Base-by-base conservation (phyloP, 345 rosid genomes). In the Erucastrum elatum region DNA sequence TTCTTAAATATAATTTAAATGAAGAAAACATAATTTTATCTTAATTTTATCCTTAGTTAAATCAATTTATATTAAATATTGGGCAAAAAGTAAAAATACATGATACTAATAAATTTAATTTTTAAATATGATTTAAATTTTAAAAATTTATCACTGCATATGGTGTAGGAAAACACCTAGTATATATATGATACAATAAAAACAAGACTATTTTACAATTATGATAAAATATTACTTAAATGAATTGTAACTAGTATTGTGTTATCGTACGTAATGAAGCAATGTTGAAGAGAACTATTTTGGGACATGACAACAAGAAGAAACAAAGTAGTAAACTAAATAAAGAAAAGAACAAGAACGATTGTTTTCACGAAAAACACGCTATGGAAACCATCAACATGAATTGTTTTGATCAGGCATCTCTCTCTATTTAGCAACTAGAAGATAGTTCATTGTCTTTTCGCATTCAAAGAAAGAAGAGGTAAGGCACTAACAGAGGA, bases 311-410 rank as follows among this genome's bases (percentile, higher is more conserved):
- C 68, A 66, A 66, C 10, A 37, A 66, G 5, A 72, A 72, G 15
- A 59, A 73, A 67, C 41, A 9, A 1, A 49, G 51, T 5, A 60
- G 13, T 26, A 34, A 35, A 68, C 75, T 16, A 74, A 63, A 74
- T 46, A 74, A 37, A 78, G 71, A 13, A 68, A 53, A 74, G 9
- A 41, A 80, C 37, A 68, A 80, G 4, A 80, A 74, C 39, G 66
- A 60, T 13, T 64, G 75, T 29, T 68, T 51, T 55, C 8, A 80
- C 82, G 79, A 4, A 74, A 80, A 69, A 1, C 62, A 63, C 62
- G 82, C 66, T 5, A 61, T 35, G 66, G 33, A 51, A 63, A 53
- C 64, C 33, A 59, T 60, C 8, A 60, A 73, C 44, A 30, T 61
- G 59, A 8, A 35, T 39, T 66, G 55, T 67, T 34, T 68, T 8